A percentile compares a stretch with the other conserved stretches of the same genome.
phyloP scores from a whole-genome alignment of 345 rosid species.

The Arabis alpina region DNA sequence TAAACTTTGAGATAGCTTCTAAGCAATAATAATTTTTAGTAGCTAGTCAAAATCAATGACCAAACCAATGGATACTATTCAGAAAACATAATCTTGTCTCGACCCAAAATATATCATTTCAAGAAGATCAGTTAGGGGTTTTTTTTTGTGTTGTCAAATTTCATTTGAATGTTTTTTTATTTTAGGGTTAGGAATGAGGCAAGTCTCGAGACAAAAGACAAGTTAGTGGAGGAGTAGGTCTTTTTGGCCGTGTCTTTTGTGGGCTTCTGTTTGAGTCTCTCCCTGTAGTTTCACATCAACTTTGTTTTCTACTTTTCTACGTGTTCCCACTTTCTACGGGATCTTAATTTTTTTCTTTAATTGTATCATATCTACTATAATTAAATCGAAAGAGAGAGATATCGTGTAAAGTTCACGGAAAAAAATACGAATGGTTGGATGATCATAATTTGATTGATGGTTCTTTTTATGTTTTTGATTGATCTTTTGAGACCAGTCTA shows the following conservation, averaged over 20 bases:
- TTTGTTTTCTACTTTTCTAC: slow-evolving; percentile 34
- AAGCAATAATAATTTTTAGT: slow-evolving; percentile 36
- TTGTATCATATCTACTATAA: background rate
- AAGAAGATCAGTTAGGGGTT: background rate
- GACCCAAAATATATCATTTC: slow-evolving; percentile 15
- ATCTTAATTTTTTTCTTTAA: background rate
- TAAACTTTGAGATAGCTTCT: slow-evolving; percentile 5
- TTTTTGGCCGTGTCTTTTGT: slow-evolving; percentile 36
- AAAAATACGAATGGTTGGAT: slow-evolving; percentile 3
- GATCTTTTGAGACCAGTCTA: slow-evolving; percentile 20
- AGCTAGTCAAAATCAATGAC: slow-evolving; percentile 30
- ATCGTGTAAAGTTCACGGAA: slow-evolving; percentile 29
- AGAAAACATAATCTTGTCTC: slow-evolving; percentile 10
- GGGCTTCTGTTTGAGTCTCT: slow-evolving; percentile 37
- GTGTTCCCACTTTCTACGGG: slow-evolving; percentile 44
- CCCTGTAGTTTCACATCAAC: slow-evolving; percentile 39
- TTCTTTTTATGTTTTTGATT: slow-evolving; percentile 27
- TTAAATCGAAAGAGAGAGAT: slow-evolving; percentile 9
- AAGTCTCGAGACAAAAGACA: slow-evolving; percentile 37
- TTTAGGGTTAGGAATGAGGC: slow-evolving; percentile 19
- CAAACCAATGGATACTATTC: slow-evolving; percentile 22
- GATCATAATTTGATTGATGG: slow-evolving; percentile 7
- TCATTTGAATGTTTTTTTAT: slow-evolving; percentile 18
- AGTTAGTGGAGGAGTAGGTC: slow-evolving; percentile 44
- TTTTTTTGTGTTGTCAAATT: slow-evolving; percentile 25